These are phyloP conservation scores for Pezicula radicicola DNA, from an alignment of 2,329 filamentous ascomycete genomes.

Conservation along the genomic window DNA sequence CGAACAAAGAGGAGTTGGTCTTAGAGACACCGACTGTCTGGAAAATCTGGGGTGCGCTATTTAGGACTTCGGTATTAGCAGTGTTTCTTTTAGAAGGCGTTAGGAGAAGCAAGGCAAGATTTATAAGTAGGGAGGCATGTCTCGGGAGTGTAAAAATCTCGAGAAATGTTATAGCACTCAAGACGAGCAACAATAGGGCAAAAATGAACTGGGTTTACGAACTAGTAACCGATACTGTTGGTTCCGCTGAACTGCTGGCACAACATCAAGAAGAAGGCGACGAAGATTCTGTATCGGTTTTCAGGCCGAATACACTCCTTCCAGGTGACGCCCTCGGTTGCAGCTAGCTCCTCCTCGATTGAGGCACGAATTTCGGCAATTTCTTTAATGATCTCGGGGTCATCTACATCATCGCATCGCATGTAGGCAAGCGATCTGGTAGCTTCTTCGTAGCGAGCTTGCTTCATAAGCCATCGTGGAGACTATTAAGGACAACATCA, in stretches of 20 bases:
- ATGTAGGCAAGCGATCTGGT: conserved; percentile 51
- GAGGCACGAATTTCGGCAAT: conserved; percentile 61
- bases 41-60: conserved; percentile 52
- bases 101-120: no score
- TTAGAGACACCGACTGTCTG: conserved; percentile 56
- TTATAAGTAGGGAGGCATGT: no score
- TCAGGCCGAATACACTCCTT: conserved; percentile 39
- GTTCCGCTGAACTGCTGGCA: conserved; percentile 34
- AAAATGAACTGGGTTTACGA: no score
- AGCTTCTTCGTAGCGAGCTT: conserved; percentile 57
- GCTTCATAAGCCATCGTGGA: conserved; percentile 68
- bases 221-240: conserved; percentile 21
- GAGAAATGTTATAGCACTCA: no score
- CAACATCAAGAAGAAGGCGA: conserved; percentile 40
- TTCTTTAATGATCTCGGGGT: conserved; percentile 54
- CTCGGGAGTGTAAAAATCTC: no score
- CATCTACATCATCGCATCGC: conserved; percentile 54
- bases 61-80: neutral
- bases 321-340: conserved; percentile 62
- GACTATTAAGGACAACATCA: conserved; percentile 32
- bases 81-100: no score
- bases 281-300: conserved; percentile 41
- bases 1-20: conserved; percentile 59
- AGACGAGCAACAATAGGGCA: no score
- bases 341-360: conserved; percentile 69